Evolutionary conservation across 805 yeast species (phyloP), one percentile per base, ranked within the genome.

Genomic region (Cephaloascus albidus): DNA sequence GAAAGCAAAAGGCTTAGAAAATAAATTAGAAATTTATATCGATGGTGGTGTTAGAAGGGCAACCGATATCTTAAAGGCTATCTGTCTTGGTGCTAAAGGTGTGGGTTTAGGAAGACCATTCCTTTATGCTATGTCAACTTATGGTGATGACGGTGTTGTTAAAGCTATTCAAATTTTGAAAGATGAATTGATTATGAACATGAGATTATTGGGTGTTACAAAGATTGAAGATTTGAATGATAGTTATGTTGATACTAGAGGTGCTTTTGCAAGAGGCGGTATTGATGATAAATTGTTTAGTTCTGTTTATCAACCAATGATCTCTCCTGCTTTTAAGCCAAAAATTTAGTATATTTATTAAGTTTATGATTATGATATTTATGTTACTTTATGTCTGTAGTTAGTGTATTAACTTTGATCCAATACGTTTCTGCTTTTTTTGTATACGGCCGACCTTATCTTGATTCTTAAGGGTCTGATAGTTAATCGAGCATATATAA

Each of bases 151-250:
- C 14, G 86, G 86, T 46, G 85, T 79, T 12, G 64, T 68, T 18
- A 75, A 65, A 47, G 76, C 81, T 2, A 68, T 77, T 40, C 75
- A 74, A 40, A 60, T 86, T 41, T 61, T 87, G 45, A 76, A 75
- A 45, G 82, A 78, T 43, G 95, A 86, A 54, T 47, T 86, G 18
- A 76, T 68, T 40, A 77, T 83, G 81, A 76, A 78, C 51, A 83
- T 87, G 95, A 70, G 93, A 45, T 63, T 87, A 38, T 55, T 86
- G 30, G 96, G 95, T 35, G 90, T 76, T 15, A 74, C 72, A 12
- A 71, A 64, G 34, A 57, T 87, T 30, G 68, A 64, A 15, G 75
- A 87, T 32, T 64, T 87, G 40, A 67, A 76, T 43, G 79, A 78
- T 12, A 64, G 68, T 3, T 71, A 74, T 49, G 68, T 89, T 17